Evolutionary conservation across 129 eudicot genomes (phyloP), one percentile per base, ranked within the genome.

Genomic region (Rutidosis leptorrhynchoides): DNA sequence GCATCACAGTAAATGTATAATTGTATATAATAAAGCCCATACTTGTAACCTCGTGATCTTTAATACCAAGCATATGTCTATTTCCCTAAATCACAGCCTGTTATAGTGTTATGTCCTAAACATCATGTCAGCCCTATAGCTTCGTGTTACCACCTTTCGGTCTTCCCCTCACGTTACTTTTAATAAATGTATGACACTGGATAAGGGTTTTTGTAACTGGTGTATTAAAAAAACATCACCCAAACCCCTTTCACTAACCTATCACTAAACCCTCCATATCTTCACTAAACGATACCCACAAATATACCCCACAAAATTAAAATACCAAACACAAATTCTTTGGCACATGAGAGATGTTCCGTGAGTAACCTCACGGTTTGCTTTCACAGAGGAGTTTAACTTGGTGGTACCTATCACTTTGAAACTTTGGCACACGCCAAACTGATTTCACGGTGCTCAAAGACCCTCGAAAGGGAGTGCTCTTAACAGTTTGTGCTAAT

Each of bases 61-160:
- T 28, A 56, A 26, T 24, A 5, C 5, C 33, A 56, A 21, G 61
- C 30, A 12, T 24, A 0, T 20, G 25, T 24, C 33, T 12, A 0
- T 20, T 25, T 56, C 61, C 61, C 61, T 24, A 8, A 55, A 17
- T 24, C 10, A 7, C 14, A 19, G 14, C 25, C 20, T 55, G 19
- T 55, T 52, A 8, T 51, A 20, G 3, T 52, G 26, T 52, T 55
- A 14, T 55, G 60, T 24, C 33, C 33, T 25, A 25, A 15, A 55
- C 33, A 55, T 55, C 40, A 45, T 64, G 16, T 43, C 42, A 64
- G 25, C 22, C 42, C 15, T 4, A 25, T 20, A 64, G 30, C 15
- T 49, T 15, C 33, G 52, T 30, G 15, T 54, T 35, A 21, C 33
- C 63, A 53, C 26, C 15, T 55, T 29, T 68, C 21, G 73, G 52